Evolutionary conservation across 352 stramenopile genomes (phyloP), one percentile per base, ranked within the genome.

Genomic region (Phytophthora foliorum): DNA sequence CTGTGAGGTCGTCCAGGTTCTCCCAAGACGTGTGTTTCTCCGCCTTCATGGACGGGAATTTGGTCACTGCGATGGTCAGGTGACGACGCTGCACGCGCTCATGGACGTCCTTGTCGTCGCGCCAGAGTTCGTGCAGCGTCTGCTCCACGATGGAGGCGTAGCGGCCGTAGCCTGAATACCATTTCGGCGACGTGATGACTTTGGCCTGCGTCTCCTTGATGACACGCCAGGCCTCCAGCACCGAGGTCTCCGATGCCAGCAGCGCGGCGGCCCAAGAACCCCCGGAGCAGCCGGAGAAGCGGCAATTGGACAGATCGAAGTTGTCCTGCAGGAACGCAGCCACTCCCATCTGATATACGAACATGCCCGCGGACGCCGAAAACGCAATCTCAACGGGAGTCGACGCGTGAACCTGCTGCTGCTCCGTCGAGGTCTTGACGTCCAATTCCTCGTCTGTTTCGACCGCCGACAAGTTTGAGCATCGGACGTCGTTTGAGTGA

Each of bases 281-380:
- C 5, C 70, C 71, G 4, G 62, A 80, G 49, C 71, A 80, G 14
- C 71, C 67, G 34, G 67, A 80, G 55, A 78, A 79, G 62, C 69
- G 68, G 66, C 67, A 79, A 21, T 69, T 61, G 25, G 56, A 69
- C 46, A 82, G 64, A 41, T 80, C 61, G 54, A 82, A 82, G 59
- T 88, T 72, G 38, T 92, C 84, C 51, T 92, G 84, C 9, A 92
- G 67, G 67, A 86, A 92, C 32, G 84, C 83, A 0, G 83, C 83
- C 50, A 90, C 65, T 27, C 83, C 83, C 83, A 92, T 92, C 68
- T 92, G 84, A 59, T 90, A 92, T 9, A 89, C 80, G 54, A 92
- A 92, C 65, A 82, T 74, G 29, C 81, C 83, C 2, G 69, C 83
- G n/a, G 81, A 91, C 10, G 81, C 78, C 31, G 83, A 89, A 67